phyloP scores from a whole-genome alignment of 2,329 filamentous ascomycete species.

The Exophiala calicioides region DNA sequence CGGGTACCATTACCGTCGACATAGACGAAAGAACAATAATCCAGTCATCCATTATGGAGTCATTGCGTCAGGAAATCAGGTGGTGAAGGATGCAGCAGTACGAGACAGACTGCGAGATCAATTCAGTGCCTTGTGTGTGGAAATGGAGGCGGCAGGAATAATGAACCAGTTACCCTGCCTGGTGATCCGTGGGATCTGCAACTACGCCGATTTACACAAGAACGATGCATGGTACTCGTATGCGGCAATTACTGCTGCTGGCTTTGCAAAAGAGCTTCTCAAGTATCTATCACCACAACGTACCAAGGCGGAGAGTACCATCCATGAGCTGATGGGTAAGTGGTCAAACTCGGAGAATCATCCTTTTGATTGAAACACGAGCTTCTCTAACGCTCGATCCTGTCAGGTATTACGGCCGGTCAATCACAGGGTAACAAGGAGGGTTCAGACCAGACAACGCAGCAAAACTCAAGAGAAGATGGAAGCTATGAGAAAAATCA shows the following conservation, averaged over 20 bases:
- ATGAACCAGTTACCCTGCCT: conserved; percentile 39
- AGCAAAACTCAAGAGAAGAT: not conserved
- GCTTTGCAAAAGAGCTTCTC: conserved; percentile 32
- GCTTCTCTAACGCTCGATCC: no score
- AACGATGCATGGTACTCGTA: conserved; percentile 42
- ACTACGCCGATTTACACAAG: conserved; percentile 46
- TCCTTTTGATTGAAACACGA: no score
- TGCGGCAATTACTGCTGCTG: conserved; percentile 38
- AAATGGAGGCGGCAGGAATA: conserved; percentile 37
- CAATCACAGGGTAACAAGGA: not conserved
- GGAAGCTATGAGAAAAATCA: not conserved
- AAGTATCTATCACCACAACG: no score
- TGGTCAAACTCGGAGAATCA: no score
- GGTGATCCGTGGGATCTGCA: conserved; percentile 45
- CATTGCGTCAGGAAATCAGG: conserved; percentile 28
- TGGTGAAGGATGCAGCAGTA: conserved; percentile 21
- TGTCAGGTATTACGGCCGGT: not conserved
- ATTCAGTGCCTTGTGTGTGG: conserved; percentile 32
- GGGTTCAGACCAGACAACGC: not conserved
- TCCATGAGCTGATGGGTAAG: no score
- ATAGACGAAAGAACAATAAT: conserved; percentile 10
- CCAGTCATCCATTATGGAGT: conserved; percentile 28
- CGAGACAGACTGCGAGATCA: conserved; percentile 19
- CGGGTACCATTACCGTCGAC: conserved; percentile 2
- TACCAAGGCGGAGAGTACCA: no score